Evolutionary conservation across 1,139 yeast species (phyloP).

Genomic region (Sugiyamaella castrensis): DNA sequence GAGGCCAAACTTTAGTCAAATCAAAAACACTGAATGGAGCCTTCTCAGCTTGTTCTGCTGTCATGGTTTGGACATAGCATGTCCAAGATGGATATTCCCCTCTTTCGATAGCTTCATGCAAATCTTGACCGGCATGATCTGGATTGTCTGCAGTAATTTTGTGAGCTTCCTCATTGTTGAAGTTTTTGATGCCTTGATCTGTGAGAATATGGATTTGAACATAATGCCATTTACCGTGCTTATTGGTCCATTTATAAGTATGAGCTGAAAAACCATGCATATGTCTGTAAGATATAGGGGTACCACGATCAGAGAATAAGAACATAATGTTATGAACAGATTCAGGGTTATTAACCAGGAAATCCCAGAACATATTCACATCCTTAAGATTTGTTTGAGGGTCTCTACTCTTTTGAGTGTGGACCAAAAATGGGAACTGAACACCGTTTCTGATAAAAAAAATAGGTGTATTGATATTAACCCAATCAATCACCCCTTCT

Average conservation of each 20-base stretch:
- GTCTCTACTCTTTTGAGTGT: slow-evolving; percentile 70
- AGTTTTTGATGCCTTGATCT: slow-evolving; percentile 58
- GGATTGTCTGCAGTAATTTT: slow-evolving; percentile 56
- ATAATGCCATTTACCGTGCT: slow-evolving; percentile 58
- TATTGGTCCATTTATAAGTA: slow-evolving; percentile 64
- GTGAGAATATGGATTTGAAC: slow-evolving; percentile 62
- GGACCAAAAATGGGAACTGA: slow-evolving; percentile 82
- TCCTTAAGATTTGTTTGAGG: slow-evolving; percentile 80
- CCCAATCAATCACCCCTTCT: slow-evolving; percentile 83
- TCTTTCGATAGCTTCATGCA: slow-evolving; percentile 53
- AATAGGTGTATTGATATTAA: slow-evolving; percentile 82
- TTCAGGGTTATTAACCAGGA: slow-evolving; percentile 57
- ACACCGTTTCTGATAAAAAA: slow-evolving; percentile 81
- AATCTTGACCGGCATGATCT: slow-evolving; percentile 55
- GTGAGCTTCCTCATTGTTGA: slow-evolving; percentile 54
- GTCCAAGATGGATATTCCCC: slow-evolving; percentile 64
- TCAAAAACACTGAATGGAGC: slow-evolving; percentile 53
- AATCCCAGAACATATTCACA: slow-evolving; percentile 66
- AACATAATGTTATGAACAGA: slow-evolving; percentile 59
- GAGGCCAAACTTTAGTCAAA: slow-evolving; percentile 77
- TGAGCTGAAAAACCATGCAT: slow-evolving; percentile 77
- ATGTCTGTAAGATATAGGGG: slow-evolving; percentile 58
- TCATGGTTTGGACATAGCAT: slow-evolving; percentile 65
- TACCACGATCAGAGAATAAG: slow-evolving; percentile 66
- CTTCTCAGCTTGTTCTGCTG: slow-evolving; percentile 62